Evolutionary conservation across 371 early-diverging fungal genomes (phyloP).

Genomic region (Lichtheimia hyalospora): DNA sequence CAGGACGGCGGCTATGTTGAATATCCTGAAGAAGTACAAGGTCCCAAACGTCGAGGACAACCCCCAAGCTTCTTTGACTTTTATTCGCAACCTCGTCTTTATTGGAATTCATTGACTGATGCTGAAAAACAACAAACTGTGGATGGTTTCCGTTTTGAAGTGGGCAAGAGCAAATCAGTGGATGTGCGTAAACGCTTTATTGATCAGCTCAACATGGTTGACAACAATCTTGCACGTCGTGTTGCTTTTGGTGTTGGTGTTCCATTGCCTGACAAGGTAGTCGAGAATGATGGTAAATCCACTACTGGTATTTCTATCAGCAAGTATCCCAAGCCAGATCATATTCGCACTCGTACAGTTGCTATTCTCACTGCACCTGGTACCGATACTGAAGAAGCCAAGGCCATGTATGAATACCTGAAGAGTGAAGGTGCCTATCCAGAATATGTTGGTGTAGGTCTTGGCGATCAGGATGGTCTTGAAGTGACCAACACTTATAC

Average conservation of each 20-base stretch:
- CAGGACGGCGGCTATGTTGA: constrained; percentile 38
- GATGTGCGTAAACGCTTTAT: constrained; percentile 39
- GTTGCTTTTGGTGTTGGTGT: constrained; percentile 39
- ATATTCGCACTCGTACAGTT: constrained; percentile 31
- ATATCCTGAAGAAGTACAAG: constrained; percentile 27
- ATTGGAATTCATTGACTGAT: constrained; percentile 40
- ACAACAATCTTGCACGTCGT: constrained; percentile 38
- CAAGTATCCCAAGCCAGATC: constrained; percentile 27
- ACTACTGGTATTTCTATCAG: constrained; percentile 32
- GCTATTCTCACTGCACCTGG: constrained; percentile 40
- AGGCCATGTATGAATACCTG: constrained; percentile 27
- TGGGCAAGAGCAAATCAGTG: constrained; percentile 27
- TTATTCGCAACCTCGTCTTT: constrained; percentile 47
- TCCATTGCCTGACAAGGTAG: constrained; percentile 22
- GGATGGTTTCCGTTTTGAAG: constrained; percentile 41
- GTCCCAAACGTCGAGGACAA: constrained; percentile 24
- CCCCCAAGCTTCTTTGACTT: constrained; percentile 35
- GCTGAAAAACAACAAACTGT: constrained; percentile 44
- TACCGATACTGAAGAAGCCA: constrained; percentile 26
- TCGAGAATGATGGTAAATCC: constrained; percentile 21
- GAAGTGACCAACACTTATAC: constrained; percentile 24
- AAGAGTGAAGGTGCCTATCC: constrained; percentile 28
- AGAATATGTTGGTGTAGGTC: constrained; percentile 24
- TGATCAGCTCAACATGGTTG: constrained; percentile 36
- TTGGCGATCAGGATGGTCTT: constrained; percentile 24